Conservation (phyloP, 2,329 filamentous ascomycete genomes). For the Aspergillus nomiae region DNA sequence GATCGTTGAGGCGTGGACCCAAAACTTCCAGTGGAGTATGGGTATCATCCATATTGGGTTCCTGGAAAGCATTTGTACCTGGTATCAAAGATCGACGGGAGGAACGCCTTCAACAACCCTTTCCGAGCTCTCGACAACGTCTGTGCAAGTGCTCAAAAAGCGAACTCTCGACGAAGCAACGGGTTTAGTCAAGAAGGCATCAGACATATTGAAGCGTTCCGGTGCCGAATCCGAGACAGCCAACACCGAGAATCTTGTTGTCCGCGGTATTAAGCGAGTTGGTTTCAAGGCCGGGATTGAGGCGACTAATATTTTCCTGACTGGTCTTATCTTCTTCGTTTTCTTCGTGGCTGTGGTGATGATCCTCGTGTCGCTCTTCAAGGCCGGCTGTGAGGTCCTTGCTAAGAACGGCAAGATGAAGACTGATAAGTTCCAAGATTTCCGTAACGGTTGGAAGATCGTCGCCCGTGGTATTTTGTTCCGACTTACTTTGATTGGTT, state of each 20-base stretch:
- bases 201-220: constrained; percentile 50
- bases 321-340: constrained; percentile 84
- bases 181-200: constrained; percentile 30
- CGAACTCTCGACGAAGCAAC: constrained; percentile 51
- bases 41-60: constrained; percentile 88
- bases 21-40: constrained; percentile 98
- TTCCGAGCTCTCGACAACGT: constrained; percentile 71
- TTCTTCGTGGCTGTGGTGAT: constrained; percentile 77
- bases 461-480: constrained; percentile 93
- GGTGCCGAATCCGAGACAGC: constrained; percentile 52
- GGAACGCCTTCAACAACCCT: constrained; percentile 80
- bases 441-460: constrained; percentile 91
- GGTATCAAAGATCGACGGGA: constrained; percentile 93
- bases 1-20: constrained; percentile 88
- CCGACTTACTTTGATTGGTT: constrained; percentile 85
- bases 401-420: constrained; percentile 77
- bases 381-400: constrained; percentile 75
- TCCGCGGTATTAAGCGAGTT: constrained; percentile 85
- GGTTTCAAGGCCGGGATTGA: constrained; percentile 85
- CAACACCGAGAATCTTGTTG: constrained; percentile 47
- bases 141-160: constrained; percentile 77
- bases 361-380: constrained; percentile 74
- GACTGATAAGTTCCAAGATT: constrained; percentile 83
- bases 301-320: constrained; percentile 89
- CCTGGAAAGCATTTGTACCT: constrained; percentile 84